Conservation (phyloP, 208 protist species). For the Blastocrithidia nonstop region DNA sequence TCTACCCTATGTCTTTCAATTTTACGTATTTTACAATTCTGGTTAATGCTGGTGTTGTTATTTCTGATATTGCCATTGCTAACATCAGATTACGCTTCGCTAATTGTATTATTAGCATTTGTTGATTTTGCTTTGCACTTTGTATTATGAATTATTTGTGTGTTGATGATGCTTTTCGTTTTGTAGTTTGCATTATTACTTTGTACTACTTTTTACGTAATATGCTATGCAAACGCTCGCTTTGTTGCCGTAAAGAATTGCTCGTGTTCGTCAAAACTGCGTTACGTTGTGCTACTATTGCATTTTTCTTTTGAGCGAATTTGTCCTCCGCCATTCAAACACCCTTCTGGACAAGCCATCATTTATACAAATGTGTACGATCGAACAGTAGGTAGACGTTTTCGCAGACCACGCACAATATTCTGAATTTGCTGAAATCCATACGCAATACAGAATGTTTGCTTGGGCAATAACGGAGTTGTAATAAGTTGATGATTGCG, state of each 20-base stretch:
- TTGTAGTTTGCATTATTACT: background rate
- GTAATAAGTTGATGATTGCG: slow-evolving; percentile 48
- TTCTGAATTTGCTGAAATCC: slow-evolving; percentile 98
- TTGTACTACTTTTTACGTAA: background rate
- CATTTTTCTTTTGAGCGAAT: slow-evolving; percentile 6
- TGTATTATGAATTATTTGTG: slow-evolving; percentile 1
- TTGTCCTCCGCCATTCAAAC: slow-evolving; percentile 96
- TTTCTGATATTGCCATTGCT: slow-evolving; percentile 1
- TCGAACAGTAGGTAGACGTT: slow-evolving; percentile 18
- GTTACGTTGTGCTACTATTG: background rate
- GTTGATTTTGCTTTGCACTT: too few relatives aligned
- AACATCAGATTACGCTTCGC: too few relatives aligned
- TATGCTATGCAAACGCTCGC: background rate
- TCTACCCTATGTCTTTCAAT: background rate
- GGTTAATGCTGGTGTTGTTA: background rate
- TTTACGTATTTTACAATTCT: background rate
- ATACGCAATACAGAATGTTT: slow-evolving; percentile 82
- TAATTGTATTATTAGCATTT: too few relatives aligned
- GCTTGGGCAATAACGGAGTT: slow-evolving; percentile 11
- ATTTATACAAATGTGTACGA: slow-evolving; percentile 91
- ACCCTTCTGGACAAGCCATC: slow-evolving; percentile 96
- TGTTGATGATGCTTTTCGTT: slow-evolving; percentile 1
- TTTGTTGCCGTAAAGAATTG: background rate
- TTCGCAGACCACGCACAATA: slow-evolving; percentile 88
- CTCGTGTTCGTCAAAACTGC: slow-evolving; percentile 2